Conservation (phyloP, 2,329 filamentous ascomycete genomes). For the Verruconis gallopava region DNA sequence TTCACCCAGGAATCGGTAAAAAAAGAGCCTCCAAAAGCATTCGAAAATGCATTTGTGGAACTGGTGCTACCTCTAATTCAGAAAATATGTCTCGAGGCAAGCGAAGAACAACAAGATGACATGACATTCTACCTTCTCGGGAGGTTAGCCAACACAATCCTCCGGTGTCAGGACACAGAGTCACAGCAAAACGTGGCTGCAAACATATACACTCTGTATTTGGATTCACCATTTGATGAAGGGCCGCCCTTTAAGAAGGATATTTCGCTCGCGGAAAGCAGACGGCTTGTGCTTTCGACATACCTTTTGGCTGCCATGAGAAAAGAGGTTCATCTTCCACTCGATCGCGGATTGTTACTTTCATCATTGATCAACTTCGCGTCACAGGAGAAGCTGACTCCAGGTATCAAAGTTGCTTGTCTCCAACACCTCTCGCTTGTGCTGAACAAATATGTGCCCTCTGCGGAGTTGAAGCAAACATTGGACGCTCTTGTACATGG, state of each 20-base stretch:
- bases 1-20: slow-evolving; percentile 39
- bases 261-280: slow-evolving; percentile 23
- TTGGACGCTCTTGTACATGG: slow-evolving; percentile 26
- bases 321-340: slow-evolving; percentile 22
- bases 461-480: slow-evolving; percentile 25
- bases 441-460: slow-evolving; percentile 35
- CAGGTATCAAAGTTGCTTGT: slow-evolving; percentile 20
- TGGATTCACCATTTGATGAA: slow-evolving; percentile 16
- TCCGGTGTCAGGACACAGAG: slow-evolving; percentile 38
- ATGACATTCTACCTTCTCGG: slow-evolving; percentile 46
- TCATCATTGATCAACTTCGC: slow-evolving; percentile 26
- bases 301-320: slow-evolving; percentile 41
- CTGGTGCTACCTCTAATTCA: slow-evolving; percentile 31
- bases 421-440: slow-evolving; percentile 33
- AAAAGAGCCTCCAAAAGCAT: slow-evolving; percentile 19
- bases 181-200: slow-evolving; percentile 39
- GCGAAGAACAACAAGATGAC: slow-evolving; percentile 29
- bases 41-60: slow-evolving; percentile 24
- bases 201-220: slow-evolving; percentile 43
- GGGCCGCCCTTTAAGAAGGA: slow-evolving; percentile 21
- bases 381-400: slow-evolving; percentile 18
- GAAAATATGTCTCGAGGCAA: slow-evolving; percentile 21
- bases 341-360: slow-evolving; percentile 21
- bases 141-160: slow-evolving; percentile 45
- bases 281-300: slow-evolving; percentile 42